Evolutionary conservation across 257 asterid species (phyloP), one percentile per base, ranked within the genome.

Genomic region (Ligustrum vulgare): DNA sequence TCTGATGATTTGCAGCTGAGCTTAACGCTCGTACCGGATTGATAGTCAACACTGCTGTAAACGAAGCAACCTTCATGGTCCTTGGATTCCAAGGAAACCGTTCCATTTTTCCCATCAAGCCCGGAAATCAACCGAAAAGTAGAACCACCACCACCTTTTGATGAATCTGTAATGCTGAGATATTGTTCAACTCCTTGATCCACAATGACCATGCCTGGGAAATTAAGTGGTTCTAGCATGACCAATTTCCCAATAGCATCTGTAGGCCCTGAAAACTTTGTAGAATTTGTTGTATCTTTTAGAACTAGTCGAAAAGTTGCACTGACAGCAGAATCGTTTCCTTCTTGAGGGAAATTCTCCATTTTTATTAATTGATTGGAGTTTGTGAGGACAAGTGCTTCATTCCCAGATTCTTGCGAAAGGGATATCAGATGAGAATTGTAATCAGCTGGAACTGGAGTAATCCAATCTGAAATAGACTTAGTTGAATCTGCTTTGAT

Each of bases 151-250:
- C 12, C 41, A 0, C 77, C 78, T 2, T 65, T 78, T 0, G 86
- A 39, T 3, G 87, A 69, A 58, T 65, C 82, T 2, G 82, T 60
- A 0, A 91, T 72, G 11, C 82, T 84, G 33, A 94, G 85, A 7
- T 56, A 43, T 70, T 84, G 54, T 22, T 82, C 93, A 35, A 79
- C 83, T 4, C 95, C 96, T 54, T 87, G 77, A 34, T 92, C 93
- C 18, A 65, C 80, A 22, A 94, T 49, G n/a, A 71, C 71, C 88
- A 36, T 72, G 58, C 97, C 98, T 0, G 99, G 98, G 1, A 78
- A 75, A 72, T 88, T 79, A 72, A 86, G 87, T 1, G 96, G 91
- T 69, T 94, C 98, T 3, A 93, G 84, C 90, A 62, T 77, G 80
- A 91, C 85, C 35, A n/a, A 41, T 70, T 85, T 73, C 3, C 85